Evolutionary conservation across 768 basidiomycete genomes (phyloP).

Genomic region (Crassisporium funariophilum): DNA sequence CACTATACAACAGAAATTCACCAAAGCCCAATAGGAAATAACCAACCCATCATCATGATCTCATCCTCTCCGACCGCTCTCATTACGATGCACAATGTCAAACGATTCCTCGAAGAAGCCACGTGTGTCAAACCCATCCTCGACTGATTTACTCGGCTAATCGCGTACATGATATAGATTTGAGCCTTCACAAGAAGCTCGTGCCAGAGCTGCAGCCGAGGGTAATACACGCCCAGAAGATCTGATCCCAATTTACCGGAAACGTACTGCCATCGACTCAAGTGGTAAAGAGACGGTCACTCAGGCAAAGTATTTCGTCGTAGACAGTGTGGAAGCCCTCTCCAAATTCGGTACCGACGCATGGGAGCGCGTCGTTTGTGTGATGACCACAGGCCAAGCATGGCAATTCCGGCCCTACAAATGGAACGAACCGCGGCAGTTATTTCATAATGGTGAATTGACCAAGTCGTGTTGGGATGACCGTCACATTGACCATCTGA

Average conservation of each 20-base stretch:
- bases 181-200: conserved; percentile 75
- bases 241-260: conserved; percentile 85
- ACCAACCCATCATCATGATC: conserved; percentile 95
- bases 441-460: conserved; percentile 87
- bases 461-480: neutral
- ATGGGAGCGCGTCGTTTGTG: conserved; percentile 97
- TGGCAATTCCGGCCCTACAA: conserved; percentile 99
- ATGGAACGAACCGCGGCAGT: conserved; percentile 88
- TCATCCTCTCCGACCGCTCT: conserved; percentile 94
- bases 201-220: conserved; percentile 64
- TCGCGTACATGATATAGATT: conserved; percentile 44
- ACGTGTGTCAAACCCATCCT: conserved; percentile 47
- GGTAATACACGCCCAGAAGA: conserved; percentile 80
- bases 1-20: neutral
- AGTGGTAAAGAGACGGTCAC: conserved; percentile 61
- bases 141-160: neutral
- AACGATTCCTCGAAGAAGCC: conserved; percentile 89
- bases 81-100: conserved; percentile 98
- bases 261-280: conserved; percentile 69
- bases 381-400: conserved; percentile 96
- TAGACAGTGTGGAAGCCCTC: conserved; percentile 91
- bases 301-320: conserved; percentile 75
- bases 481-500: neutral
- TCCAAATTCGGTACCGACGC: conserved; percentile 90
- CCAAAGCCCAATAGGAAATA: conserved; percentile 50